Percentiles rank a stretch among this genome's conserved stretches.
These are phyloP conservation scores for Aspergillus calidoustus DNA, from an alignment of 2,329 filamentous ascomycete species.

Conservation along the genomic window DNA sequence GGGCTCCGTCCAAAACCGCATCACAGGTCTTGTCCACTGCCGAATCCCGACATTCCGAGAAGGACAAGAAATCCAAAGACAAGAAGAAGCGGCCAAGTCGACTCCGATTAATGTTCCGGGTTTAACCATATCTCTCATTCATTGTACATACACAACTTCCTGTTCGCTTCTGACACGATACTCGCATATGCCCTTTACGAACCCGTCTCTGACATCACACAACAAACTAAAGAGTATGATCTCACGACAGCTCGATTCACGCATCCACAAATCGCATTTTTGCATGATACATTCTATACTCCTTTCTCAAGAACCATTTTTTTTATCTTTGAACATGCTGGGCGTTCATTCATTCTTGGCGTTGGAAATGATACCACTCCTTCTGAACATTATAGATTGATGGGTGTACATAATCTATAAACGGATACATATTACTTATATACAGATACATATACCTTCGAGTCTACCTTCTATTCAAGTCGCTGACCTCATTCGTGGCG, in stretches of 20 bases:
- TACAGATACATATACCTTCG: constrained; percentile 1
- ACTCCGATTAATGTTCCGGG: constrained; percentile 42
- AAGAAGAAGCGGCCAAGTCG: constrained; percentile 47
- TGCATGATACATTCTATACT: not conserved
- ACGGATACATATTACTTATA: not conserved
- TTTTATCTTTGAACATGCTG: not conserved
- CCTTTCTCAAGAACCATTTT: not conserved
- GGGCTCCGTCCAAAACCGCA: constrained; percentile 24
- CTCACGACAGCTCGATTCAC: not conserved
- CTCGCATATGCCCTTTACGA: not conserved
- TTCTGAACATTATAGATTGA: constrained; percentile 9
- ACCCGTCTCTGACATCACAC: not conserved
- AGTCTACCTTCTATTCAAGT: not conserved
- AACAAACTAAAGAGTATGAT: not conserved
- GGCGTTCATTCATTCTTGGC: constrained; percentile 16
- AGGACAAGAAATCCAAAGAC: constrained; percentile 36
- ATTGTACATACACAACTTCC: not conserved
- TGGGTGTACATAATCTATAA: constrained; percentile 4
- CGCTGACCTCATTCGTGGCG: not conserved
- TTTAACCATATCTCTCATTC: constrained; percentile 19
- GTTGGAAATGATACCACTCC: constrained; percentile 19
- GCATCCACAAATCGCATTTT: not conserved
- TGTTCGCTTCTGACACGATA: constrained; percentile 7
- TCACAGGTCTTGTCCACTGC: constrained; percentile 28
- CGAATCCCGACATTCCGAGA: constrained; percentile 30